Conservation (phyloP, 345 rosid species). For the Brassica carinata region DNA sequence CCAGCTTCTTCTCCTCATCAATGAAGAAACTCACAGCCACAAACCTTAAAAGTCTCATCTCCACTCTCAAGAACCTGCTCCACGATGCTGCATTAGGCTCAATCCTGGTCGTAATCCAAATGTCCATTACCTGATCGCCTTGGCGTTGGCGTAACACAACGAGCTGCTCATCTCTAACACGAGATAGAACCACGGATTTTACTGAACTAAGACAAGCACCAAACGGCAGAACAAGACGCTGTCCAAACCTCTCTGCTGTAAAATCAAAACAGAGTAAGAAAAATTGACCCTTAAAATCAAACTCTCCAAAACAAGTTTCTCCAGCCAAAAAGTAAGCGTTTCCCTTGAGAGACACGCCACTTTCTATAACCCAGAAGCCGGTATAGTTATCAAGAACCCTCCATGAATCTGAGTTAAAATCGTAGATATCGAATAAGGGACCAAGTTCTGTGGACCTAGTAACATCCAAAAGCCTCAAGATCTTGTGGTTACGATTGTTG, state of each 20-base stretch:
- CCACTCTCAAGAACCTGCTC: not conserved
- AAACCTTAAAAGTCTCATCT: not conserved
- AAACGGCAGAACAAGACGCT: not conserved
- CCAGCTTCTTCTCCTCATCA: not conserved
- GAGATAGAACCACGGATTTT: not conserved
- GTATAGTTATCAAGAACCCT: not conserved
- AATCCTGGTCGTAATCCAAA: not conserved
- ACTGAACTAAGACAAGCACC: not conserved
- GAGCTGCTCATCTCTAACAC: not conserved
- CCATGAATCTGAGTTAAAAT: not conserved
- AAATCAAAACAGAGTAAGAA: not conserved
- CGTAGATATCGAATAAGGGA: not conserved
- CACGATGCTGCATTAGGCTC: not conserved
- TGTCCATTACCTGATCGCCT: not conserved
- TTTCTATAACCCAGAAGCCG: not conserved
- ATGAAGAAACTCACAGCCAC: not conserved
- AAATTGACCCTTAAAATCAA: too few species aligned
- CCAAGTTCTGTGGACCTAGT: not conserved
- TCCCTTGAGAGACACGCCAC: not conserved
- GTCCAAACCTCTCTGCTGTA: not conserved
- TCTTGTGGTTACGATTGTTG: not conserved
- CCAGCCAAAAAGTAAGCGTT: not conserved
- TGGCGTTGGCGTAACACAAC: not conserved
- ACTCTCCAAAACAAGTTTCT: not conserved
- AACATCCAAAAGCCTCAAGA: not conserved